These are phyloP conservation scores for Adansonia gregorii DNA, from an alignment of 441 rosid species.

Conservation along the genomic window DNA sequence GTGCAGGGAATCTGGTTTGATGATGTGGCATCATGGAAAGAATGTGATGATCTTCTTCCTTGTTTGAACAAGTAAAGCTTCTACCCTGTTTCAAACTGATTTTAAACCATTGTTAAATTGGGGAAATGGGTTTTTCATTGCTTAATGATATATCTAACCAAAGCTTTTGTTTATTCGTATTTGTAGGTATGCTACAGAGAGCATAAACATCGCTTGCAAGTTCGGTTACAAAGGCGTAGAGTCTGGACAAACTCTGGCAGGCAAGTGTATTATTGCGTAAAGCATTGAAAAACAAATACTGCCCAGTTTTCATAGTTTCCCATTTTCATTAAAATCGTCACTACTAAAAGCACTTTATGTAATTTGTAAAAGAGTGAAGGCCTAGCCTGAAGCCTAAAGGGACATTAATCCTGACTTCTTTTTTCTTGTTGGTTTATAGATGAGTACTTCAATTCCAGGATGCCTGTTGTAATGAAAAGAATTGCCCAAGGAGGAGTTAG, in stretches of 20 bases:
- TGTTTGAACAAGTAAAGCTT: slow-evolving; percentile 70
- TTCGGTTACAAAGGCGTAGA: slow-evolving; percentile 81
- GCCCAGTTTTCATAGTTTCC: not conserved
- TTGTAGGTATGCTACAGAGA: slow-evolving; percentile 78
- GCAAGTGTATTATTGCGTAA: slow-evolving; percentile 35
- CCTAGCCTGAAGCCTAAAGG: not conserved
- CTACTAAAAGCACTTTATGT: not conserved
- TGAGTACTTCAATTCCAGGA: slow-evolving; percentile 79
- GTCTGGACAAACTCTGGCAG: slow-evolving; percentile 73
- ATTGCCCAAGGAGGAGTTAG: slow-evolving; percentile 91
- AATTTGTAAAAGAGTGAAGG: too few relatives aligned
- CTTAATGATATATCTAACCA: not conserved
- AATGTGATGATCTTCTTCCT: slow-evolving; percentile 63
- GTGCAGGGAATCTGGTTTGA: slow-evolving; percentile 78
- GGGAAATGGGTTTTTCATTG: not conserved
- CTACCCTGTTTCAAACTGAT: not conserved
- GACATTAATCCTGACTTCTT: not conserved
- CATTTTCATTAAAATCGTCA: not conserved
- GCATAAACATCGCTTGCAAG: slow-evolving; percentile 83
- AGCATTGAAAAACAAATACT: not conserved
- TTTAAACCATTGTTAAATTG: not conserved
- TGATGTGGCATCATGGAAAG: slow-evolving; percentile 71
- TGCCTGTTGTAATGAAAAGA: slow-evolving; percentile 88
- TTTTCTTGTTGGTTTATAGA: slow-evolving; percentile 39
- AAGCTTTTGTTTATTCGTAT: not conserved